phyloP scores from a whole-genome alignment of 2,329 filamentous ascomycete genomes.

The Penicillium griseofulvum region DNA sequence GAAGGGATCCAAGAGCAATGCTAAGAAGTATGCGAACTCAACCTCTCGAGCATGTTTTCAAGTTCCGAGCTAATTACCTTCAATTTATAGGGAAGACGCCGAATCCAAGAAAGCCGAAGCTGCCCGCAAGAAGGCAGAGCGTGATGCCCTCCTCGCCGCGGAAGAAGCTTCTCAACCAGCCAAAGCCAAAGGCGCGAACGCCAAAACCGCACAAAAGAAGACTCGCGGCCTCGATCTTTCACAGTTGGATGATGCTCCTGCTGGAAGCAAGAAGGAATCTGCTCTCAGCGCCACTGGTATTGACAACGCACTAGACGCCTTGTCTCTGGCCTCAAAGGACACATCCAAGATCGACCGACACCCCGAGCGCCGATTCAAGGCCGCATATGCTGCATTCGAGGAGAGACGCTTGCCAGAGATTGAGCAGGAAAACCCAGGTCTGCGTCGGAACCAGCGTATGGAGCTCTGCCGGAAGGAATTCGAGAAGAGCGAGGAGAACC shows the following conservation, averaged over 20 bases:
- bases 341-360: constrained; percentile 77
- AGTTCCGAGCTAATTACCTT: neutral
- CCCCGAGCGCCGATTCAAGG: constrained; percentile 82
- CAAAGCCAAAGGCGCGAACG: constrained; percentile 59
- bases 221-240: constrained; percentile 69
- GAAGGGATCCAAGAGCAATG: constrained; percentile 77
- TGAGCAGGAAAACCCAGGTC: constrained; percentile 74
- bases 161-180: constrained; percentile 70
- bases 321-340: constrained; percentile 62
- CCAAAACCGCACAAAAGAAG: constrained; percentile 52
- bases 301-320: constrained; percentile 87
- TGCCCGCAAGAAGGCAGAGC: constrained; percentile 87
- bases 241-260: constrained; percentile 64
- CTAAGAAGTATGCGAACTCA: constrained; percentile 71
- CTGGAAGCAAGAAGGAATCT: constrained; percentile 48
- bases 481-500: constrained; percentile 90
- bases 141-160: constrained; percentile 74
- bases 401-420: constrained; percentile 80
- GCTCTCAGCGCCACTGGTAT: constrained; percentile 81
- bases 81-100: constrained; percentile 67
- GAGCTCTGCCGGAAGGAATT: constrained; percentile 88
- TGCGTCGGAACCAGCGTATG: constrained; percentile 80
- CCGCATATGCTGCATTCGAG: constrained; percentile 79
- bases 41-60: neutral
- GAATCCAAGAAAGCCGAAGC: constrained; percentile 78